Conservation (phyloP, 2,329 filamentous ascomycete species). For the Cytospora schulzeri region DNA sequence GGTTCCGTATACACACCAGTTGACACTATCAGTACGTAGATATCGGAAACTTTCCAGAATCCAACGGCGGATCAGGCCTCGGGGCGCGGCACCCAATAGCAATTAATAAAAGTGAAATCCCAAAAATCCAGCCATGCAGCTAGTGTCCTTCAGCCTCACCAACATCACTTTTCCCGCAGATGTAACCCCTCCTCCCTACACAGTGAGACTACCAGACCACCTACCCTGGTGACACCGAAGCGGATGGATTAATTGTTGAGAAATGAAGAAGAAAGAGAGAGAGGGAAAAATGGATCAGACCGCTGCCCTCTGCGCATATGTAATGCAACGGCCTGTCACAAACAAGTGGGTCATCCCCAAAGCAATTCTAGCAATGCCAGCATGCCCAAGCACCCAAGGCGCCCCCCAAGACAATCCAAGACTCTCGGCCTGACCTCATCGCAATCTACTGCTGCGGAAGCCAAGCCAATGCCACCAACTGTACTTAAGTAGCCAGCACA, state of each 20-base stretch:
- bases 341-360: not conserved
- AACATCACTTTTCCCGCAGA: not conserved
- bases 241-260: not conserved
- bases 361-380: not conserved
- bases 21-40: not conserved
- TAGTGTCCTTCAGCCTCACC: not conserved
- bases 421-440: conserved; percentile 20
- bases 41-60: no score
- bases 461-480: not conserved
- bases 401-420: not conserved
- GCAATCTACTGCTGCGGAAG: conserved; percentile 5
- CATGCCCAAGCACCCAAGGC: not conserved
- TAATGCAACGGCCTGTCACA: not conserved
- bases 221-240: not conserved
- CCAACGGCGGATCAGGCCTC: no score
- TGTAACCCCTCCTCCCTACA: no score
- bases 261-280: not conserved
- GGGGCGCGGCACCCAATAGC: no score
- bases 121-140: not conserved
- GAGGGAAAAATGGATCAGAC: not conserved
- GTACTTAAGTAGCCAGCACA: not conserved
- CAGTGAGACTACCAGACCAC: no score
- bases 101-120: not conserved
- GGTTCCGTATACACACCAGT: not conserved
- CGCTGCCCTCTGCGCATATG: not conserved